phyloP scores from a whole-genome alignment of 257 asterid genomes.

The Henckelia pumila region DNA sequence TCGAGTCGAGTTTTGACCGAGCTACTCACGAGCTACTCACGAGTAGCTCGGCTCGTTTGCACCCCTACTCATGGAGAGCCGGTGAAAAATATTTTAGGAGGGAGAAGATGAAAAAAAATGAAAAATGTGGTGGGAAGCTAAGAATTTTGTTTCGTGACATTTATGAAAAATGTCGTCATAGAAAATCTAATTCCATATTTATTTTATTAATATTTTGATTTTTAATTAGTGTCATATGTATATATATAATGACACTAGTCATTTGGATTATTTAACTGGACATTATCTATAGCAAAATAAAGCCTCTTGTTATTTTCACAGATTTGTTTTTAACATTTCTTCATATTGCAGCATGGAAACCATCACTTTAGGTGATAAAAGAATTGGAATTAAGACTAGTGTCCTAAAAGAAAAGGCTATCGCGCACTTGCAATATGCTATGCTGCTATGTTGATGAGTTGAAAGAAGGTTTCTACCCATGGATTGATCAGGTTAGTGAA shows the following conservation, averaged over 20 bases:
- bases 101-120: no score
- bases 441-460: constrained; percentile 98
- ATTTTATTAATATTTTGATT: no score
- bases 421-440: constrained; percentile 97
- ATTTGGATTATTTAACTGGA: background rate
- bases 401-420: constrained; percentile 98
- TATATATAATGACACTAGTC: background rate
- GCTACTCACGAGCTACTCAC: no score
- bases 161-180: no score
- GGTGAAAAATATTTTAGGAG: no score
- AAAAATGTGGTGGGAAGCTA: no score
- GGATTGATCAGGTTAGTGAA: constrained; percentile 99
- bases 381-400: constrained; percentile 95
- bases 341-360: constrained; percentile 87
- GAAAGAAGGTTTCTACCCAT: constrained; percentile 96
- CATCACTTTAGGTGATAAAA: constrained; percentile 93
- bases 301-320: background rate
- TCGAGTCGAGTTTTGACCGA: no score
- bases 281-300: background rate
- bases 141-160: no score
- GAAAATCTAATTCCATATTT: no score
- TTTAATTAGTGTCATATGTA: no score
- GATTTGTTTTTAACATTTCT: constrained; percentile 19
- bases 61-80: no score
- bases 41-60: no score